Evolutionary conservation across 352 stramenopile genomes (phyloP), one percentile per base, ranked within the genome.

Genomic region (Phytophthora pluvialis): DNA sequence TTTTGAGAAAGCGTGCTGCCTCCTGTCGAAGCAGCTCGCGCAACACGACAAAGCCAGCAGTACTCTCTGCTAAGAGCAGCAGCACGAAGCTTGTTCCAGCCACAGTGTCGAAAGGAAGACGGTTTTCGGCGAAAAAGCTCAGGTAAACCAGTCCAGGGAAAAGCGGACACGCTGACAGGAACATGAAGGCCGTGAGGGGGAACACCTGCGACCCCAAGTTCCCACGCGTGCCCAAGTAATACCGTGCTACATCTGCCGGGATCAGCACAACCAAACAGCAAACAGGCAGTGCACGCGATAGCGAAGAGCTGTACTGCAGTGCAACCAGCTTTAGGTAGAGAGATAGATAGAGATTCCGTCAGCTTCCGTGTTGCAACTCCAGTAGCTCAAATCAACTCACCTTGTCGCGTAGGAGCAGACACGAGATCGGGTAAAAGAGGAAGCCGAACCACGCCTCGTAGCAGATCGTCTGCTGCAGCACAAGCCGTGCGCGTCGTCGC

Each of bases 171-270:
- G 83, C 57, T 15, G 83, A 83, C 40, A 92, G 58, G 54, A 92
- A 88, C 54, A 90, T 70, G 46, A 90, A 91, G 18, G 77, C 80
- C 12, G 80, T 85, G 47, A 91, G 65, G 11, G 84, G 75, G 49
- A 89, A 88, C 47, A 91, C 83, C 26, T 89, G 78, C 13, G 65
- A 61, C 29, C 70, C 74, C 45, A 90, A 63, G 38, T 89, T 90
- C 21, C 83, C 83, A 38, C 71, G 63, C 21, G 75, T 84, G 5
- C 81, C 81, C 44, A 92, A 67, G 46, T 77, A 87, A 59, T 87
- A 89, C 15, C 83, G 83, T 35, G 66, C 69, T 0, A 70, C 59
- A 40, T 90, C 83, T 33, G 83, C 65, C 2, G 68, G 32, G 1
- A 87, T 58, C 25, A 90, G 46, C 38, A 88, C 54, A 12, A 80